Percentiles rank a stretch among this genome's conserved stretches.
phyloP scores from a whole-genome alignment of 371 early-diverging fungal species.

The Circinella minor region DNA sequence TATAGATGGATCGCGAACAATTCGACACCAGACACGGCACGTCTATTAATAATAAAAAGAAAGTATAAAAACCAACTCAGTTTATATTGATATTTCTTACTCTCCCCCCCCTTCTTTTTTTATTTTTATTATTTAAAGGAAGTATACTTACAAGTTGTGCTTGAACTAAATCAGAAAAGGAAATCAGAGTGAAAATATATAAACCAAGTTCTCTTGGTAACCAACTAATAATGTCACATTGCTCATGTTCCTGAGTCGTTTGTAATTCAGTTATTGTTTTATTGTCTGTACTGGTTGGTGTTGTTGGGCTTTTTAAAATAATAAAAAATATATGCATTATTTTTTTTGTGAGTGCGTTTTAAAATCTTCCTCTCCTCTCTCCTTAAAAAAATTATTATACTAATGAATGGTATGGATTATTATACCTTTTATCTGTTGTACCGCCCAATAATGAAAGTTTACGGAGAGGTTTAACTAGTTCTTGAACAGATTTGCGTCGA shows the following conservation, averaged over 20 bases:
- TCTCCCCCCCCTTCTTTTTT: neutral
- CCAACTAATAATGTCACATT: constrained; percentile 28
- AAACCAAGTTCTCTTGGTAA: constrained; percentile 44
- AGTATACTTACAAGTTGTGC: constrained; percentile 40
- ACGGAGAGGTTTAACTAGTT: constrained; percentile 40
- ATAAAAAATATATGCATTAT: neutral
- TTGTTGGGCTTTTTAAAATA: constrained; percentile 1
- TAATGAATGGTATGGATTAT: too few relatives aligned
- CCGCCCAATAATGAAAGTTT: constrained; percentile 30
- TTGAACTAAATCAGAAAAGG: constrained; percentile 41
- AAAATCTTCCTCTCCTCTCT: neutral
- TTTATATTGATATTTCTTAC: neutral
- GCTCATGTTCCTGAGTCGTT: constrained; percentile 22
- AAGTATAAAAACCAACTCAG: too few relatives aligned
- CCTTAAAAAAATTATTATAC: neutral
- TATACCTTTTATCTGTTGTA: constrained; percentile 16
- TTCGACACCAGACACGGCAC: constrained; percentile 42
- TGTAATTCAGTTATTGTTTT: constrained; percentile 2
- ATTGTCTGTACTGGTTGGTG: neutral
- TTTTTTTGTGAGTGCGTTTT: neutral
- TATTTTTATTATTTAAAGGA: neutral
- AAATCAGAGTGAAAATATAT: constrained; percentile 33
- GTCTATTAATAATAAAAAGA: constrained; percentile 21
- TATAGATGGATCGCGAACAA: constrained; percentile 39
- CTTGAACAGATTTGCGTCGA: constrained; percentile 40